Percentiles rank a stretch among this genome's conserved stretches.
Evolutionary conservation across 805 yeast species (phyloP).

Genomic region (Candida maltosa): DNA sequence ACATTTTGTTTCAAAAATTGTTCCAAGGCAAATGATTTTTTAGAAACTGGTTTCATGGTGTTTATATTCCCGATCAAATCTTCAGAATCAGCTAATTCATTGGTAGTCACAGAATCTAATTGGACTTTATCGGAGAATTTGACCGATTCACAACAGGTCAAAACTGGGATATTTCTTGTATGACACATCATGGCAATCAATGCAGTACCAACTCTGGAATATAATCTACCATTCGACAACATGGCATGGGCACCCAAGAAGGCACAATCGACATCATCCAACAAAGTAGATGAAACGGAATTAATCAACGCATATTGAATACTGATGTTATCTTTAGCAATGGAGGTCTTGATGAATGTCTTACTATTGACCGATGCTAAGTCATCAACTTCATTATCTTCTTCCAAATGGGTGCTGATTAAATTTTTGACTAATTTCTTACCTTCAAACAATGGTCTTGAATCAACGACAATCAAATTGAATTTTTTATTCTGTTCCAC

Average conservation of each 20-base stretch:
- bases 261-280: constrained; percentile 85
- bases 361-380: constrained; percentile 16
- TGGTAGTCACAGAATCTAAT: constrained; percentile 90
- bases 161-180: constrained; percentile 84
- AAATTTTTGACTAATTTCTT: constrained; percentile 67
- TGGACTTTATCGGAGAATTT: constrained; percentile 95
- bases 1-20: constrained; percentile 52
- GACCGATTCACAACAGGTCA: constrained; percentile 92
- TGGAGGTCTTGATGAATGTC: constrained; percentile 16
- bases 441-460: constrained; percentile 94
- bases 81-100: constrained; percentile 82
- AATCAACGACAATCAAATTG: constrained; percentile 83
- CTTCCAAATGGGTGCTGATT: constrained; percentile 35
- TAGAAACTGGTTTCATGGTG: constrained; percentile 51
- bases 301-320: constrained; percentile 77
- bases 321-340: constrained; percentile 55
- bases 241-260: constrained; percentile 96
- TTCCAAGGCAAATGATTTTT: constrained; percentile 61
- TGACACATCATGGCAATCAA: constrained; percentile 88
- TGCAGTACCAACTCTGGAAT: constrained; percentile 93
- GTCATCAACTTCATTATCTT: constrained; percentile 12
- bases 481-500: constrained; percentile 60
- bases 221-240: constrained; percentile 89
- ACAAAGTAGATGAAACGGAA: constrained; percentile 68
- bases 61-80: constrained; percentile 53